phyloP scores from a whole-genome alignment of 257 asterid genomes.

The Apocynum venetum region DNA sequence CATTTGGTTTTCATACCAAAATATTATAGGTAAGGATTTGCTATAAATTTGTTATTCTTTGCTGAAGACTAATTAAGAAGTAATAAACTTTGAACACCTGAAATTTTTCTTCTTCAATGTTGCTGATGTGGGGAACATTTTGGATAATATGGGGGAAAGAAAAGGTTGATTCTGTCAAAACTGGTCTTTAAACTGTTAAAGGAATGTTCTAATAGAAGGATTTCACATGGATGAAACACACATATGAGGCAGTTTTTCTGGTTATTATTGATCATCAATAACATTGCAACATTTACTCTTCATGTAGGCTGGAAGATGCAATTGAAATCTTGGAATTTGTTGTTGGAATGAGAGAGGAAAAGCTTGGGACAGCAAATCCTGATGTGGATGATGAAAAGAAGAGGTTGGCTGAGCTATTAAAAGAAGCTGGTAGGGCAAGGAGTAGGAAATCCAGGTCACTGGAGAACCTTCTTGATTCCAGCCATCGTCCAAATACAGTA shows the following conservation, averaged over 20 bases:
- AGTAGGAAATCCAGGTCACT: constrained; percentile 72
- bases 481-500: constrained; percentile 34
- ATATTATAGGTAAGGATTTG: background rate
- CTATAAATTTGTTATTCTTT: background rate
- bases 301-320: constrained; percentile 78
- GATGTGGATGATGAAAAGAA: constrained; percentile 87
- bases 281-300: constrained; percentile 2
- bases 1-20: background rate
- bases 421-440: constrained; percentile 76
- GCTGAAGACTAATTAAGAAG: background rate
- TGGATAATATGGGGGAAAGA: background rate
- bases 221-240: background rate
- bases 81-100: background rate
- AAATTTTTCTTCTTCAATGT: background rate
- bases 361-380: constrained; percentile 97
- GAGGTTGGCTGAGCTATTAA: constrained; percentile 77
- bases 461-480: constrained; percentile 67
- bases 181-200: background rate
- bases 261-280: background rate
- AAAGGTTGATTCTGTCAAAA: too few species aligned
- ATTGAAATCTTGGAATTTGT: constrained; percentile 70
- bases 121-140: background rate
- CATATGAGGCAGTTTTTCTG: background rate
- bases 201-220: background rate
- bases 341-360: constrained; percentile 90